Conservation (phyloP, 2,329 filamentous ascomycete species). For the Colletotrichum sublineola region DNA sequence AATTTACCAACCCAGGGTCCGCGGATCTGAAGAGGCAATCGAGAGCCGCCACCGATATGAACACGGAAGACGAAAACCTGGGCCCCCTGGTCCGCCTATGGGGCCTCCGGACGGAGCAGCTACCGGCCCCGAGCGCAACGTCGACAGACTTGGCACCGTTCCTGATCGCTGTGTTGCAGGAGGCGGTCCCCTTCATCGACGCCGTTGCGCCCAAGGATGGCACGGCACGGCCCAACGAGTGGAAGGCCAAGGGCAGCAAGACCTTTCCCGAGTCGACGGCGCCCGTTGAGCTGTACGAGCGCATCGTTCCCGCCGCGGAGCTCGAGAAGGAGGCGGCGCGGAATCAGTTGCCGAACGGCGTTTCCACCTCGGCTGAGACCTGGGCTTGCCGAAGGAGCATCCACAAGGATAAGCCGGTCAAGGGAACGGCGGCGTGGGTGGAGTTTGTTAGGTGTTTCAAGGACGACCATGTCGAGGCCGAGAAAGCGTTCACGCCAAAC, state of each 20-base stretch:
- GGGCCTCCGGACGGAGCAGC: conserved; percentile 62
- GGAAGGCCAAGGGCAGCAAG: conserved; percentile 66
- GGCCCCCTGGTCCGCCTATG: conserved; percentile 67
- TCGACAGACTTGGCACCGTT: conserved; percentile 63
- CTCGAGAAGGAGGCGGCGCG: conserved; percentile 56
- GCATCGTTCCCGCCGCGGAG: conserved; percentile 60
- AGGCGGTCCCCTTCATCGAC: conserved; percentile 71
- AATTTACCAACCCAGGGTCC: conserved; percentile 9
- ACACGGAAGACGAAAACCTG: conserved; percentile 44
- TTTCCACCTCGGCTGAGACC: conserved; percentile 57
- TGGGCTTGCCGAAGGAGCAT: conserved; percentile 76
- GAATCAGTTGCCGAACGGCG: conserved; percentile 47
- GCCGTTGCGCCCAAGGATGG: conserved; percentile 61
- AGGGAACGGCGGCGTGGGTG: conserved; percentile 70
- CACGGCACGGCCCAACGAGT: conserved; percentile 54
- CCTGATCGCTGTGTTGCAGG: conserved; percentile 65
- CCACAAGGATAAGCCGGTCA: conserved; percentile 65
- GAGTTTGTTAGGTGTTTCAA: conserved; percentile 75
- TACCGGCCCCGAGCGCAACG: conserved; percentile 58
- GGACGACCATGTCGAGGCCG: conserved; percentile 58
- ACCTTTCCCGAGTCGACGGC: conserved; percentile 63
- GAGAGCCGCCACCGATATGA: conserved; percentile 5
- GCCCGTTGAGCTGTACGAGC: conserved; percentile 66
- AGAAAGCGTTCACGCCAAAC: conserved; percentile 56
- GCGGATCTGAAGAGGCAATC: not conserved